Evolutionary conservation across 495 filamentous ascomycete genomes (phyloP).

Genomic region (Talaromyces nanjingensis): DNA sequence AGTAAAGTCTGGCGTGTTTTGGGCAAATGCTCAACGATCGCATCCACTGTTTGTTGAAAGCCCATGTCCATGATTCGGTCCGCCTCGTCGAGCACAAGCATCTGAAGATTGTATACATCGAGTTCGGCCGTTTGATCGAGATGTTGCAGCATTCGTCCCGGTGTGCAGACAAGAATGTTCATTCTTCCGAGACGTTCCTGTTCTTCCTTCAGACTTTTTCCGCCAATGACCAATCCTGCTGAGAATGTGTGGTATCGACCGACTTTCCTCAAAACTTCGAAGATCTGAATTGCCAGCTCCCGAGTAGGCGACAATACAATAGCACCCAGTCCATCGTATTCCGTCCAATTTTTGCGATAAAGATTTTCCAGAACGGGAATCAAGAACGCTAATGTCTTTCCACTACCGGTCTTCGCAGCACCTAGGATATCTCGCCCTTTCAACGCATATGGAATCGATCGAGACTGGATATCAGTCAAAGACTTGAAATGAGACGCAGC

Average conservation of each 20-base stretch:
- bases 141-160: constrained; percentile 91
- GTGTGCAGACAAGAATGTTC: constrained; percentile 97
- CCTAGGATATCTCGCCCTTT: constrained; percentile 88
- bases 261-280: constrained; percentile 87
- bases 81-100: constrained; percentile 92
- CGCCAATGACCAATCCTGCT: constrained; percentile 91
- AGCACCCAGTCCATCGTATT: constrained; percentile 84
- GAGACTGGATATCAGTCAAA: constrained; percentile 86
- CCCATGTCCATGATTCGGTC: constrained; percentile 98
- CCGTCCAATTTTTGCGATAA: constrained; percentile 84
- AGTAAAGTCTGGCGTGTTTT: constrained; percentile 83
- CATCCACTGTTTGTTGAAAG: constrained; percentile 85
- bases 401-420: constrained; percentile 92
- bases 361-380: constrained; percentile 90
- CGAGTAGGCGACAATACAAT: constrained; percentile 91
- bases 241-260: constrained; percentile 87
- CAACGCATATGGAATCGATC: constrained; percentile 76
- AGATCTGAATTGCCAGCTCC: constrained; percentile 95
- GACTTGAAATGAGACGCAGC: constrained; percentile 82
- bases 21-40: constrained; percentile 87
- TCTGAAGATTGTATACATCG: constrained; percentile 82
- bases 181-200: constrained; percentile 79
- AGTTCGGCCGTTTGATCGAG: constrained; percentile 89
- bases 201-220: constrained; percentile 84
- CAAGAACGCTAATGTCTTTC: constrained; percentile 93